Evolutionary conservation across 164 flowering plant genomes (phyloP), one percentile per base, ranked within the genome.

Genomic region (Vitis labrusca): DNA sequence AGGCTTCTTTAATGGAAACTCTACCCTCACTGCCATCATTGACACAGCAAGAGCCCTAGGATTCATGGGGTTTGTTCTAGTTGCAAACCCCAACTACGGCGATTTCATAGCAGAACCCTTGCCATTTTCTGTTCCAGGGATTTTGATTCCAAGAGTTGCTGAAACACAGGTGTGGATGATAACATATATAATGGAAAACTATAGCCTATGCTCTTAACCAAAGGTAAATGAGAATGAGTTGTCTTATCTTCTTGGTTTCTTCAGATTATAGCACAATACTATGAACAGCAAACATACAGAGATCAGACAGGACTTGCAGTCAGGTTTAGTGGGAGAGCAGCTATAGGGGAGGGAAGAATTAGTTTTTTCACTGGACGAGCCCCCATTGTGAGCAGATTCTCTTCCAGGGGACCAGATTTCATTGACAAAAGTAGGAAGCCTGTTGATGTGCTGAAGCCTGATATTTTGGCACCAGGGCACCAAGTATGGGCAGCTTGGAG

Each of bases 401-500:
- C 99, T 44, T 85, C 99, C 13, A 90, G 99, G 55, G 99, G 98
- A 54, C 98, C 98, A 3, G 89, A 90, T 78, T 78, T 82, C 50
- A 74, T 83, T n/a, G 91, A 93, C 72, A 68, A 16, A 12, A 70
- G 63, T 49, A 76, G 78, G 65, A 84, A 58, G 55, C 83, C 79
- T 14, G 72, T 82, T 11, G 98, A 95, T 74, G 90, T 93, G 1
- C 84, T 95, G 16, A 95, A 95, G 79, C 99, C 99, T 5, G 97
- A 95, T 78, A 77, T 93, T 75, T 81, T 88, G 17, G 98, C 99
- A 10, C 99, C 98, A 0, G 99, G 99, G 27, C 85, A 89, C 70
- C 88, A 82, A 54, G 77, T 95, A 8, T 95, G 99, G 99, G 98
- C 90, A 59, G 98, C 97, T 65, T 95, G 99, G 99, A 93, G 94